These are phyloP conservation scores for Erysimum pusillum DNA, from an alignment of 441 rosid genomes.

Conservation along the genomic window DNA sequence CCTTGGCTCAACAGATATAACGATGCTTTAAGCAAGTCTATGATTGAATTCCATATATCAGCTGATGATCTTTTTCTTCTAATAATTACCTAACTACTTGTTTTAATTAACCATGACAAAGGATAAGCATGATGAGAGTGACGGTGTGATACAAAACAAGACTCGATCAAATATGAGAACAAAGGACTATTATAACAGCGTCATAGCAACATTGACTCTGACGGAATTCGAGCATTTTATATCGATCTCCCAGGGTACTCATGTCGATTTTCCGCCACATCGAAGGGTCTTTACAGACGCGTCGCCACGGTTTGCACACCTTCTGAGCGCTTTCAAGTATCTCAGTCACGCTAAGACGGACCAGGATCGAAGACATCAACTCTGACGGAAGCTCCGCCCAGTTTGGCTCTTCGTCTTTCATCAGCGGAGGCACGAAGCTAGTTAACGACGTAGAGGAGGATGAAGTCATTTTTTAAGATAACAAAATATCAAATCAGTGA, in stretches of 20 bases:
- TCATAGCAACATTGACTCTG: too few species aligned
- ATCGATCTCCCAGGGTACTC: too few species aligned
- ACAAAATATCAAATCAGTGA: background rate
- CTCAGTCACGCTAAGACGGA: background rate
- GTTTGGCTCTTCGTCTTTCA: background rate
- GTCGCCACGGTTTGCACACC: background rate
- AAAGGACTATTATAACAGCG: too few species aligned
- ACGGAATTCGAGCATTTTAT: background rate
- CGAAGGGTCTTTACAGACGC: background rate
- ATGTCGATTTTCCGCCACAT: background rate
- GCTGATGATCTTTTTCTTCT: background rate
- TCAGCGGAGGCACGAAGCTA: background rate
- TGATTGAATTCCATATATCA: background rate
- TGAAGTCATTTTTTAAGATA: background rate
- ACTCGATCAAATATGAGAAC: too few species aligned
- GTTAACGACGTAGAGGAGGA: too few species aligned
- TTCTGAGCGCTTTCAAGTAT: background rate
- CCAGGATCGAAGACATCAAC: constrained; percentile 48
- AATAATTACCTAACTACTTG: too few species aligned
- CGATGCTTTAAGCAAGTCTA: background rate
- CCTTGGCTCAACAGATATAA: background rate
- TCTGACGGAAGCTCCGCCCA: constrained; percentile 60
- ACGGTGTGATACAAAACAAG: background rate
- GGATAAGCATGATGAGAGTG: too few species aligned
- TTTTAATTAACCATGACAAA: too few species aligned